A percentile compares a stretch with the other conserved stretches of the same genome.
These are phyloP conservation scores for Aspergillus sp. DNA, from an alignment of 2,329 filamentous ascomycete species.

Conservation along the genomic window DNA sequence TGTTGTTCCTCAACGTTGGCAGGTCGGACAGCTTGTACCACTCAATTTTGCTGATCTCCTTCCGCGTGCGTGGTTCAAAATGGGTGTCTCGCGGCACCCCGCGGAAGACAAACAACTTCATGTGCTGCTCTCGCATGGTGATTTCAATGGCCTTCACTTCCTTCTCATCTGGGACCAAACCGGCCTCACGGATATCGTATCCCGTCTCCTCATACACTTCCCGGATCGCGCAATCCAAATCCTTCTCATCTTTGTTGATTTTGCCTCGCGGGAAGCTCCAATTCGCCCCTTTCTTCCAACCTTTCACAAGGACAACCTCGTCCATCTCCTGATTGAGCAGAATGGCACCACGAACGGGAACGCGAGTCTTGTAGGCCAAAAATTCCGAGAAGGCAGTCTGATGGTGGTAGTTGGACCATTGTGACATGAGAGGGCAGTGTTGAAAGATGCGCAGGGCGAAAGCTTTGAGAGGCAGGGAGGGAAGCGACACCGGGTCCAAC, in stretches of 20 bases:
- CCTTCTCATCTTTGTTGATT: slow-evolving; percentile 95
- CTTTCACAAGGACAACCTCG: slow-evolving; percentile 86
- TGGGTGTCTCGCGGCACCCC: slow-evolving; percentile 81
- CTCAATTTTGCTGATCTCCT: slow-evolving; percentile 95
- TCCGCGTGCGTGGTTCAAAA: slow-evolving; percentile 87
- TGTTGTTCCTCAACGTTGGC: slow-evolving; percentile 74
- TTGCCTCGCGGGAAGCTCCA: slow-evolving; percentile 98
- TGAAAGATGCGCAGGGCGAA: slow-evolving; percentile 92
- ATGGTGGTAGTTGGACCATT: slow-evolving; percentile 75
- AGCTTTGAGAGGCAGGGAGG: slow-evolving; percentile 77
- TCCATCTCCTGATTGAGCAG: slow-evolving; percentile 95
- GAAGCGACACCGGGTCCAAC: slow-evolving; percentile 71
- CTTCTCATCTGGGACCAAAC: slow-evolving; percentile 69
- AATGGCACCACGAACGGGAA: slow-evolving; percentile 92
- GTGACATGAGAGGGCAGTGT: slow-evolving; percentile 84
- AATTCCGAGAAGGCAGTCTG: slow-evolving; percentile 87
- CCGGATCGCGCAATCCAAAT: slow-evolving; percentile 87
- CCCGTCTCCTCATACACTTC: slow-evolving; percentile 98
- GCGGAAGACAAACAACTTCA: slow-evolving; percentile 88
- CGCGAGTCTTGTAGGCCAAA: slow-evolving; percentile 87
- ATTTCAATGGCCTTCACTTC: slow-evolving; percentile 82
- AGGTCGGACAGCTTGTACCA: slow-evolving; percentile 92
- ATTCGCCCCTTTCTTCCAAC: slow-evolving; percentile 93
- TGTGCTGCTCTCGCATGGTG: slow-evolving; percentile 87
- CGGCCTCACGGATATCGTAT: slow-evolving; percentile 73